Evolutionary conservation across 2,329 filamentous ascomycete genomes (phyloP), one percentile per base, ranked within the genome.

Genomic region (Trichoderma harzianum): DNA sequence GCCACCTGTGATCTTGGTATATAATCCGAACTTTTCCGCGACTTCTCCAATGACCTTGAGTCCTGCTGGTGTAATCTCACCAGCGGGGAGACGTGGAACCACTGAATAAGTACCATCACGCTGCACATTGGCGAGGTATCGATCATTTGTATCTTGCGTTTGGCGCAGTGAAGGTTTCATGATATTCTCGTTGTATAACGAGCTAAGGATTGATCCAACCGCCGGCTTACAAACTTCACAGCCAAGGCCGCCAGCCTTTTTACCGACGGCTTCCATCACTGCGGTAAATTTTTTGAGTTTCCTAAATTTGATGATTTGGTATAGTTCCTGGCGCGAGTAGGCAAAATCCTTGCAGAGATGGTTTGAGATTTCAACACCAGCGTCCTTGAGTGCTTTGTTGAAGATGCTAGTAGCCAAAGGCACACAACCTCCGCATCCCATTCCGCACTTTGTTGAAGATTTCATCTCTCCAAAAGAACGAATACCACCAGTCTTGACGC

Each of bases 51-150:
- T 94, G 71, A 91, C 88, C 61, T 97, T 92, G 66, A 97, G 87
- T 79, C 93, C 94, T 63, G 96, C 92, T 0, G 94, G 91, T 0
- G 93, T 96, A 78, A 97, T 96, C 81, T 97, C 94, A 72, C 94
- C 94, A 60, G 89, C 94, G 2, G 93, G 87, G 1, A 97, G 90
- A 58, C 94, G 90, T 3, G 94, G 94, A 0, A 97, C 88, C 12
- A 97, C 94, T 1, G 92, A 95, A 81, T 94, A 97, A 0, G 94
- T 97, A 53, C 94, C 94, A 80, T 97, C 94, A 47, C 94, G 89
- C 80, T 97, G 94, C 70, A 97, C 96, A 79, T 97, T 97, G 66
- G 90, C 94, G 64, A 97, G 83, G 80, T 93, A 97, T 58, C 91
- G 87, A 80, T 97, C 95, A 79, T 97, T 97, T 6, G 94, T 97